Evolutionary conservation across 139 green algal species (phyloP), one percentile per base, ranked within the genome.

Genomic region (Chlamydomonas sp.): DNA sequence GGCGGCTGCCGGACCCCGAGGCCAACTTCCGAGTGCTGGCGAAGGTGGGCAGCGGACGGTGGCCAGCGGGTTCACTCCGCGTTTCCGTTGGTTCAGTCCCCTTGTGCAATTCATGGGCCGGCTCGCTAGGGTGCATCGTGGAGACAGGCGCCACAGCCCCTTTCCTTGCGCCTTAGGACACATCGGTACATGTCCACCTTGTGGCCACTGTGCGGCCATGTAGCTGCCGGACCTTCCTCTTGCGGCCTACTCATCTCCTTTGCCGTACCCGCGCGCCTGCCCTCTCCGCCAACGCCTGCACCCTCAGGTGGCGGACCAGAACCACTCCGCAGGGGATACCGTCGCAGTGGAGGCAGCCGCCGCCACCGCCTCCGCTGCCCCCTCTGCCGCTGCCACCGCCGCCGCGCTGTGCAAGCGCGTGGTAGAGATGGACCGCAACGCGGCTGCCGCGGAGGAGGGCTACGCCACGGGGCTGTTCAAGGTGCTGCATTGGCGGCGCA

Each of bases 371-470:
- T 1, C 58, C 4, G 49, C 79, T 66, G 2, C 12, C 6, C 31
- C 4, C 1, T 7, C 64, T 20, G 58, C 71, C 6, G 9, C 83
- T 2, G 63, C 66, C 58, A 1, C 7, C 7, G 18, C 14, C 63
- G 73, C 72, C 9, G 15, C 84, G 20, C 49, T 81, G 8, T 88
- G 84, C 87, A 95, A 93, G 90, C 68, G 91, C 20, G 83, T 92
- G 61, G 79, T 96, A 4, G 93, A 96, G 91, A 62, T 95, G 10
- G 93, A 96, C 81, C 77, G 93, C 2, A 89, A 85, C 63, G 79
- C 90, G 69, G 91, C 89, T 5, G 89, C 91, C 3, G 18, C 67
- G 17, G 93, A 95, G 86, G 86, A 60, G 3, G 90, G 85, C 17
- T 95, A 94, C 61, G 18, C 3, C 5, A 62, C 73, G 57, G 89